Base-by-base conservation (phyloP, 495 filamentous ascomycete genomes). In the Annulohypoxylon stygium region DNA sequence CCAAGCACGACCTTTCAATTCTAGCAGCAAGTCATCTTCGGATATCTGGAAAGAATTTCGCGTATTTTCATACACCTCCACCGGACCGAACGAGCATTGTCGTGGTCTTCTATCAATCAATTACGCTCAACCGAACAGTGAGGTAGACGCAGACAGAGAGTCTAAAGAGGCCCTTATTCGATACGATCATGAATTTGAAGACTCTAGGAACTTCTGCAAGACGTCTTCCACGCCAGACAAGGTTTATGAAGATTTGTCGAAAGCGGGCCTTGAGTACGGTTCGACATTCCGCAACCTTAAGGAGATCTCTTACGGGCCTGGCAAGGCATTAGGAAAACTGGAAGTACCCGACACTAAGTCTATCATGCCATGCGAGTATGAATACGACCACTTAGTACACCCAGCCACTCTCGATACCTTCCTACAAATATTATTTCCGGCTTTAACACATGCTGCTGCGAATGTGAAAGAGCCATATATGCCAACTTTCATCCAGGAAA, bases 341-440 rank as follows among this genome's bases (percentile, higher is more conserved):
- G 71, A 20, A 70, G 75, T 86, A 12, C 83, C 81, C 2, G 81
- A 87, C 60, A 80, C 81, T 7, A 61, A 61, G 18, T 70, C 74
- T 0, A 50, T 75, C 2, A 86, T 87, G 85, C 84, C 86, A 2
- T 75, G 75, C 26, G 43, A 78, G 2, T 84, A 80, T 64, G 78
- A 85, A 64, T 79, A 73, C 11, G 71, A 74, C 1, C 83, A 83
- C 58, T 30, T 88, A 11, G 78, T 88, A 16, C 86, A 89, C 57
- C 87, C 87, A 0, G 81, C 82, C 0, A 86, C 85, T 0, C 51
- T 86, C 2, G 84, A 85, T 62, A 77, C 77, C 0, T 75, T 85
- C 0, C 78, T 84, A n/a, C 50, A 54, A 54, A 33, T 54, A 11
- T 26, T 54, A 12, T 54, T 54, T 25, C 50, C 50, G 2, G 50